These are phyloP conservation scores for Boletus tomentosulus DNA, from an alignment of 768 basidiomycete genomes.

Conservation along the genomic window DNA sequence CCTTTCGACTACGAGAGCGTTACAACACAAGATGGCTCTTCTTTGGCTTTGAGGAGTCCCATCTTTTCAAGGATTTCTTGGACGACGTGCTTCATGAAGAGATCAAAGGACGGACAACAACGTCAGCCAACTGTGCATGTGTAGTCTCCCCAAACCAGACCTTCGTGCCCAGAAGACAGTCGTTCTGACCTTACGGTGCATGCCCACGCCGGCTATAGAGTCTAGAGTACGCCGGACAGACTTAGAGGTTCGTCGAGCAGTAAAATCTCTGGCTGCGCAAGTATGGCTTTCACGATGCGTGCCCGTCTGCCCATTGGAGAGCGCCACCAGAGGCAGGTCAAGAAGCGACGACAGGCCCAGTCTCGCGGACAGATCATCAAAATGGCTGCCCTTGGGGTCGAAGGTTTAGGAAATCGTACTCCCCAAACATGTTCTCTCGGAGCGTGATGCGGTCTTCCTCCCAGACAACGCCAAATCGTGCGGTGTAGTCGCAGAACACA, in stretches of 20 bases:
- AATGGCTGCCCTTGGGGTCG: slow-evolving; percentile 29
- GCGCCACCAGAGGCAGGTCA: slow-evolving; percentile 78
- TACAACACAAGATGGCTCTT: too few species aligned
- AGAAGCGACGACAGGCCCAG: slow-evolving; percentile 62
- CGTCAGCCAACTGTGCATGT: slow-evolving; percentile 52
- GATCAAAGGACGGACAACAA: slow-evolving; percentile 53
- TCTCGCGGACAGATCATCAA: slow-evolving; percentile 50
- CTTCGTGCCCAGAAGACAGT: too few species aligned
- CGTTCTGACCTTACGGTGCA: too few species aligned
- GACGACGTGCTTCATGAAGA: slow-evolving; percentile 45
- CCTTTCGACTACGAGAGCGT: too few species aligned
- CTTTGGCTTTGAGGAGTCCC: slow-evolving; percentile 6
- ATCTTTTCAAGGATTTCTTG: slow-evolving; percentile 44
- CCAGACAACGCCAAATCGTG: slow-evolving; percentile 83
- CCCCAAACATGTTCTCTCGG: slow-evolving; percentile 62
- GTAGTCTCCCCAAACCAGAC: too few species aligned
- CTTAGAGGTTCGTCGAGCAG: slow-evolving; percentile 92
- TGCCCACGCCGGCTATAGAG: slow-evolving; percentile 63
- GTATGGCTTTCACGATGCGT: slow-evolving; percentile 71
- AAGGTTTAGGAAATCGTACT: slow-evolving; percentile 37
- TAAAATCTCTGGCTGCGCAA: slow-evolving; percentile 67
- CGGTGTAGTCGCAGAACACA: slow-evolving; percentile 90
- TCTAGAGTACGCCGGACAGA: slow-evolving; percentile 31
- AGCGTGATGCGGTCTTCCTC: slow-evolving; percentile 82
- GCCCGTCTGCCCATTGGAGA: slow-evolving; percentile 96